Evolutionary conservation across 2,329 filamentous ascomycete species (phyloP), one percentile per base, ranked within the genome.

Genomic region (Zalaria sp.): DNA sequence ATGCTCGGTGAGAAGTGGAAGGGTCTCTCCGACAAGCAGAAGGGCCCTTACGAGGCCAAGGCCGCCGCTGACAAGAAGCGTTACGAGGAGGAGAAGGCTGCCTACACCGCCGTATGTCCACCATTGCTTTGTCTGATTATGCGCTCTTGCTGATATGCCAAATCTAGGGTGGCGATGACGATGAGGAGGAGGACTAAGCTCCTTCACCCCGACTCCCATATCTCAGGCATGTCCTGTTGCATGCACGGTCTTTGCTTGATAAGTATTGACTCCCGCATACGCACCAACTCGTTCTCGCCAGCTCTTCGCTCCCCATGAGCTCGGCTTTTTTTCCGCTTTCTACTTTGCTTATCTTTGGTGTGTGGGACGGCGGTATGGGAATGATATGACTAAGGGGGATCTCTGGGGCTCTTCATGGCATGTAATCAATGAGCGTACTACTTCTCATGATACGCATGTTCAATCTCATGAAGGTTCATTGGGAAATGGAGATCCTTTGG

Each of bases 1-100:
- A 75, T 91, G 58, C 86, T 98, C 47, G 91, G 91, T 68, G 88
- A 95, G 77, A 83, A 83, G 72, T 98, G 91, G 91, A 98, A 98
- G 86, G 83, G 81, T 46, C 75, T 98, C 51, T 84, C 77, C 66
- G 86, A 94, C 54, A 86, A 91, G 75, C 85, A 96, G 67, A 87
- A 89, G 57, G 70, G 74, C 49, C 91, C 91, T 7, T 98, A 96
- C 59, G 89, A 96, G 69, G 83, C 85, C 63, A 96, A 96, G 81
- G 91, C 91, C 60, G 85, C 83, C 40, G 73, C 81, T 50, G 91
- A 98, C 71, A 98, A 96, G 85, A 94, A 96, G 81, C 82, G 91
- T 48, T 98, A 96, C 63, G 89, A 96, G 66, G 85, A 94, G 54
- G 87, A 96, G 77, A 98, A 98, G 77, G 81, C 82, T 53, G 83